Conservation (phyloP, 1,139 yeast species). For the Groenewaldozyma auringiensis region DNA sequence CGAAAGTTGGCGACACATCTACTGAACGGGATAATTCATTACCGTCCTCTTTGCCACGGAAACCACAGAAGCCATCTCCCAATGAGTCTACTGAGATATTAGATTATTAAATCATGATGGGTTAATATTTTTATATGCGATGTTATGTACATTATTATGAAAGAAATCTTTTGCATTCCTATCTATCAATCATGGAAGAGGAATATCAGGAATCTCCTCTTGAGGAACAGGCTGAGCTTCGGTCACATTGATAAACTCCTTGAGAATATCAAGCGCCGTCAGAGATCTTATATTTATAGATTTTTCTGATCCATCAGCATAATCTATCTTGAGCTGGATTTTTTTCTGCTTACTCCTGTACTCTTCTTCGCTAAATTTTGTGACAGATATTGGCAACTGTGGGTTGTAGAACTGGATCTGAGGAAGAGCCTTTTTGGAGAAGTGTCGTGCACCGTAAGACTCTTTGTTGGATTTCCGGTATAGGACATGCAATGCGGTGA, state of each 20-base stretch:
- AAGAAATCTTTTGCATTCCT: constrained; percentile 1
- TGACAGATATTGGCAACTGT: constrained; percentile 50
- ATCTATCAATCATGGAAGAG: constrained; percentile 1
- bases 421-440: constrained; percentile 71
- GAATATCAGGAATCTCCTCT: constrained; percentile 21
- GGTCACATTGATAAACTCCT: constrained; percentile 31
- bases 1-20: too few species aligned
- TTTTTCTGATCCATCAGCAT: constrained; percentile 31
- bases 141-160: background rate
- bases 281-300: constrained; percentile 35
- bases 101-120: background rate
- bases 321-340: constrained; percentile 13
- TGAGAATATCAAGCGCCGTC: constrained; percentile 35
- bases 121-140: background rate
- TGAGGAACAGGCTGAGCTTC: constrained; percentile 32
- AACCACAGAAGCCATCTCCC: too few species aligned
- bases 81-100: too few species aligned
- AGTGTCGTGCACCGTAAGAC: constrained; percentile 34
- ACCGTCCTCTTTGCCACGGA: too few species aligned
- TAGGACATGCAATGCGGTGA: constrained; percentile 39
- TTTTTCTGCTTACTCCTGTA: constrained; percentile 12
- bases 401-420: constrained; percentile 80
- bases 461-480: constrained; percentile 27
- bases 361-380: constrained; percentile 15
- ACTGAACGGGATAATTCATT: too few species aligned